Base-by-base conservation (phyloP, 163 green algal genomes). In the Chlorella variabilis region DNA sequence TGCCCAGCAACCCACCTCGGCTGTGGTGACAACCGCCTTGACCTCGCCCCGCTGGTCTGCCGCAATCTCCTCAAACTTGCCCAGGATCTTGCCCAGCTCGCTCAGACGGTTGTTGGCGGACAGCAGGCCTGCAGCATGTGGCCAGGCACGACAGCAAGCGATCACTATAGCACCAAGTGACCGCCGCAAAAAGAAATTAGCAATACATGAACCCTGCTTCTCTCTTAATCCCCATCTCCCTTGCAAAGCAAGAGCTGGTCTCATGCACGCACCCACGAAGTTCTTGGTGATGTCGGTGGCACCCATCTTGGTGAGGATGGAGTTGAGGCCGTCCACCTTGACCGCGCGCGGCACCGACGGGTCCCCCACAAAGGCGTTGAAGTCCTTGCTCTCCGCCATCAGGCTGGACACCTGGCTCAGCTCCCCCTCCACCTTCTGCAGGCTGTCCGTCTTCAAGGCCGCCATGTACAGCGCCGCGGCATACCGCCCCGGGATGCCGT, bases 381-480 rank as follows among this genome's bases (percentile, higher is more conserved):
- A 93, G 45, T 90, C 82, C 21, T 74, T 49, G 75, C 68, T 86
- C n/a, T 87, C 49, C 6, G 42, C 18, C 51, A 89, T 29, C 17
- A 89, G 58, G 25, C 45, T 45, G 29, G 69, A 31, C 45, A 77
- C 56, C 78, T 88, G 73, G 8, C 23, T 56, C 54, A 93, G 71
- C 38, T 93, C 88, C 1, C 84, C 77, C 39, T 90, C 85, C 8
- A 92, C 82, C 29, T 66, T 59, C 41, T 85, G 73, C 54, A 93
- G 65, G 25, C 79, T 62, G 42, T 81, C 78, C 5, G 84, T 82
- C 67, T 91, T 93, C 5, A 61, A 71, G 0, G 83, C 83, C 13
- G 90, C 85, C 61, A 82, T 80, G 78, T 90, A 93, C 27, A 93
- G 83, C 23, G 90, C 90, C 21, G 85, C 75, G 4, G 90, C 90